phyloP scores from a whole-genome alignment of 495 filamentous ascomycete genomes.

The Neurospora discreta region DNA sequence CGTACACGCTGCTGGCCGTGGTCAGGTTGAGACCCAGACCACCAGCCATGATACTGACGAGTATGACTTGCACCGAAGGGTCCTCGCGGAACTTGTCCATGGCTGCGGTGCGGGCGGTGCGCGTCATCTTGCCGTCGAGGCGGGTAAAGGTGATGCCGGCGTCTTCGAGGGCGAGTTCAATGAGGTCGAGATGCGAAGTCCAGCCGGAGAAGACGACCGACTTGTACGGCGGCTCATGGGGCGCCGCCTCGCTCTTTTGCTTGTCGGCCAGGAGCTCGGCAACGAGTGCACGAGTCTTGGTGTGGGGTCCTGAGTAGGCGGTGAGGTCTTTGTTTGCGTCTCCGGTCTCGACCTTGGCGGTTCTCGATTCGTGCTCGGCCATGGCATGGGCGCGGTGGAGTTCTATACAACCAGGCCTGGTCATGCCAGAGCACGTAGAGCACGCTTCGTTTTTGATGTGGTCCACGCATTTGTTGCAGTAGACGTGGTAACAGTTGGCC shows the following conservation, averaged over 20 bases:
- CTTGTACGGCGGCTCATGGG: slow-evolving; percentile 60
- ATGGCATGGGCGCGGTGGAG: slow-evolving; percentile 56
- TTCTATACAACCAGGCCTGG: slow-evolving; percentile 46
- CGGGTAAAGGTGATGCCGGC: slow-evolving; percentile 59
- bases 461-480: slow-evolving; percentile 65
- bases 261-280: slow-evolving; percentile 49
- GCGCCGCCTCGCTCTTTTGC: slow-evolving; percentile 45
- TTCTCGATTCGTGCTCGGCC: slow-evolving; percentile 41
- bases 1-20: slow-evolving; percentile 70
- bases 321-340: slow-evolving; percentile 43
- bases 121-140: slow-evolving; percentile 79
- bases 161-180: slow-evolving; percentile 69
- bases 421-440: slow-evolving; percentile 2
- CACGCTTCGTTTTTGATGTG: slow-evolving; percentile 31
- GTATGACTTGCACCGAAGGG: slow-evolving; percentile 57
- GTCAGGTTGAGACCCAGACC: slow-evolving; percentile 90
- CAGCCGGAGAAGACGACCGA: slow-evolving; percentile 89
- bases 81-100: slow-evolving; percentile 72
- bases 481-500: slow-evolving; percentile 69
- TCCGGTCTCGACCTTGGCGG: slow-evolving; percentile 26
- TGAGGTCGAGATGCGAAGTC: slow-evolving; percentile 89
- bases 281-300: slow-evolving; percentile 76
- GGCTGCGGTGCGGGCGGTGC: slow-evolving; percentile 55
- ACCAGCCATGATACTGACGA: slow-evolving; percentile 86
- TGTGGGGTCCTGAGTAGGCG: slow-evolving; percentile 75